A percentile compares a stretch with the other conserved stretches of the same genome.
Evolutionary conservation across 169 alveolate species (phyloP).

Genomic region (Eimeria praecox): DNA sequence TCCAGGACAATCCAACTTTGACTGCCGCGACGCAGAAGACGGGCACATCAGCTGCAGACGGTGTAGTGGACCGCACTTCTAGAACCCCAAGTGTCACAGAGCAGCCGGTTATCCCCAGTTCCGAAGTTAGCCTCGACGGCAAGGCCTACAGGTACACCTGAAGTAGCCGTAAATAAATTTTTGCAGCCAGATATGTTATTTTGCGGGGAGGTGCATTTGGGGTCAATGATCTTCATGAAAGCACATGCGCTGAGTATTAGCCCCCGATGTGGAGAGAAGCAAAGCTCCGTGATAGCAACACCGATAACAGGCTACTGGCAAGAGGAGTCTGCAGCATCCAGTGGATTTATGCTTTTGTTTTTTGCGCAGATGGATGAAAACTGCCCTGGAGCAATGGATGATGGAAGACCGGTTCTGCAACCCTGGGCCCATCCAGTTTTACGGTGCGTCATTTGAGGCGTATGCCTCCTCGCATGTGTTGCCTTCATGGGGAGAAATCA

Average conservation of each 20-base stretch:
- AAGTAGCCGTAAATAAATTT: background rate
- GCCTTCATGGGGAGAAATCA: background rate
- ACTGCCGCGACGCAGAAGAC: slow-evolving; percentile 76
- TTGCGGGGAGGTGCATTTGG: background rate
- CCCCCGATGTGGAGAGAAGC: background rate
- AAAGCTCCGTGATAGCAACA: background rate
- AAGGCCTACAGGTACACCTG: slow-evolving; percentile 88
- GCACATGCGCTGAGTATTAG: background rate
- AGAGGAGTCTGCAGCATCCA: background rate
- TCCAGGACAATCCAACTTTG: slow-evolving; percentile 81
- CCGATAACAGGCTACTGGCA: background rate
- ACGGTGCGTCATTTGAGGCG: slow-evolving; percentile 84
- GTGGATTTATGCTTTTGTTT: background rate
- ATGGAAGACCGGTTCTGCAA: slow-evolving; percentile 96
- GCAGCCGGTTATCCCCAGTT: slow-evolving; percentile 94
- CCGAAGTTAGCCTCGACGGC: slow-evolving; percentile 94
- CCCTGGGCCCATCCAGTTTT: slow-evolving; percentile 98
- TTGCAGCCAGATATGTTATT: background rate
- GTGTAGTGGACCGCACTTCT: slow-evolving; percentile 42
- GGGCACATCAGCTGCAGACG: slow-evolving; percentile 84
- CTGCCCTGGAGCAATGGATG: slow-evolving; percentile 91
- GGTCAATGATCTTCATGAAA: background rate
- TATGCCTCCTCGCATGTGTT: background rate
- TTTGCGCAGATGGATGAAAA: slow-evolving; percentile 77
- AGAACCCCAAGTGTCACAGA: slow-evolving; percentile 83